These are phyloP conservation scores for Bjerkandera adusta DNA, from an alignment of 1,284 basidiomycete species.

Conservation along the genomic window DNA sequence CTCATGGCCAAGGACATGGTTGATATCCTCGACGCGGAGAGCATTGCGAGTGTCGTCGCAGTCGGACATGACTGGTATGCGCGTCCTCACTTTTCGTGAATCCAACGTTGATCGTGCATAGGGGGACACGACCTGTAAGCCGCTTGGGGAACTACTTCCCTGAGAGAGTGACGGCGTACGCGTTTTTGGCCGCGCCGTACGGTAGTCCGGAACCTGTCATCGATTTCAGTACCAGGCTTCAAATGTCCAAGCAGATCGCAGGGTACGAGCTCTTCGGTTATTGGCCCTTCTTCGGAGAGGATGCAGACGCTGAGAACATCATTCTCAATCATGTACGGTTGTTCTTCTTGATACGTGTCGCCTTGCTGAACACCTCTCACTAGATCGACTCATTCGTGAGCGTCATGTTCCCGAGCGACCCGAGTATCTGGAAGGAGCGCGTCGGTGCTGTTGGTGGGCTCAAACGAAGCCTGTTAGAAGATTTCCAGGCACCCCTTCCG, in stretches of 20 bases:
- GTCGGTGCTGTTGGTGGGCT: conserved; percentile 32
- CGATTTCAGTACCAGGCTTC: neutral
- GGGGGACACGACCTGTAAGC: conserved; percentile 22
- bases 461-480: conserved; percentile 30
- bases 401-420: conserved; percentile 28
- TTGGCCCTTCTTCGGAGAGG: conserved; percentile 36
- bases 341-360: neutral
- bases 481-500: conserved; percentile 20
- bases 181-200: conserved; percentile 41
- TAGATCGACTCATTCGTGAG: conserved; percentile 30
- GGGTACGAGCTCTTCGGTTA: conserved; percentile 39
- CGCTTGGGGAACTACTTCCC: conserved; percentile 24
- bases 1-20: conserved; percentile 42
- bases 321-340: conserved; percentile 1
- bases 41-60: conserved; percentile 21
- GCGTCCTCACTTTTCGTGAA: neutral
- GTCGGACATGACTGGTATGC: conserved; percentile 32
- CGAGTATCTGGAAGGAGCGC: conserved; percentile 28
- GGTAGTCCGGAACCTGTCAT: conserved; percentile 9
- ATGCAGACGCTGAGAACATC: conserved; percentile 8
- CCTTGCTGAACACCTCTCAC: neutral
- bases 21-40: conserved; percentile 33
- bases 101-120: conserved; percentile 12
- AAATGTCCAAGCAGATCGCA: neutral
- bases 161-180: conserved; percentile 25